phyloP scores from a whole-genome alignment of 139 green algal species.

The Pleodorina starrii region DNA sequence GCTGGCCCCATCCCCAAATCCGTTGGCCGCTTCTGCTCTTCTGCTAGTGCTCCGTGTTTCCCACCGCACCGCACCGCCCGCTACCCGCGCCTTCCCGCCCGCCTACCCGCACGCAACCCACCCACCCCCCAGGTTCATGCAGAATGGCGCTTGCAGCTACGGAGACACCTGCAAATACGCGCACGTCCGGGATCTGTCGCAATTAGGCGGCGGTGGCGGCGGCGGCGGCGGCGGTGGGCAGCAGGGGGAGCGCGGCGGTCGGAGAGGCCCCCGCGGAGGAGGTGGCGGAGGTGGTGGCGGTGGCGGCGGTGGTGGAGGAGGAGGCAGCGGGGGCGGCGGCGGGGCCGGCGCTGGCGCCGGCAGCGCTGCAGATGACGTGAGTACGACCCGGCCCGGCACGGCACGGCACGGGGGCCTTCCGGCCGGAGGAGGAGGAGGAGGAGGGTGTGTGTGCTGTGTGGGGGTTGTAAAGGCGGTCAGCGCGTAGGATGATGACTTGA shows the following conservation, averaged over 20 bases:
- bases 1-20: no score
- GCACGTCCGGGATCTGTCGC: slow-evolving; percentile 7
- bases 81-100: no score
- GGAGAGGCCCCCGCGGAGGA: background rate
- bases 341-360: background rate
- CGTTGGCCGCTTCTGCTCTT: no score
- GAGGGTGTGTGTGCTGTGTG: background rate
- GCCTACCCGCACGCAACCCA: no score
- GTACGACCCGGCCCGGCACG: background rate
- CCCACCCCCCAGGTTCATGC: slow-evolving; percentile 23
- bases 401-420: no score
- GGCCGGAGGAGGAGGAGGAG: no score
- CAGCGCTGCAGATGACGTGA: background rate
- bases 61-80: no score
- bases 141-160: slow-evolving; percentile 19
- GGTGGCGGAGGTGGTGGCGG: background rate
- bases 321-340: background rate
- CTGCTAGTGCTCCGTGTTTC: no score
- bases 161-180: slow-evolving; percentile 64
- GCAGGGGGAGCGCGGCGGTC: background rate
- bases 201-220: background rate
- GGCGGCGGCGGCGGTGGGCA: background rate
- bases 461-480: no score
- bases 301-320: background rate
- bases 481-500: no score